phyloP scores from a whole-genome alignment of 2,329 filamentous ascomycete species.

The Xylaria sp. region DNA sequence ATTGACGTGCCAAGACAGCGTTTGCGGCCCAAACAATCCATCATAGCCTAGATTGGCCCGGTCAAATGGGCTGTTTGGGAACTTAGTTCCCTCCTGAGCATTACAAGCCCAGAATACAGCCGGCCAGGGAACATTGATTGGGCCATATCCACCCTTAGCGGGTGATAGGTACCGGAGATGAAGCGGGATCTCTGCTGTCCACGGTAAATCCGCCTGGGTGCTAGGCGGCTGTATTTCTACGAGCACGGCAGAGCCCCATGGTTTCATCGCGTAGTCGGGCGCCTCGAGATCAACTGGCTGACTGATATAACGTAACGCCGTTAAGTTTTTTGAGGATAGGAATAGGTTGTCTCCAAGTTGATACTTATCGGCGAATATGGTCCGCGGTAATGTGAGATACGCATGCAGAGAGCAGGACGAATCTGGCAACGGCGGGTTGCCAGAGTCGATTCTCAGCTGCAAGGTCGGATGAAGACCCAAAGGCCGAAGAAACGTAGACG shows the following conservation, averaged over 20 bases:
- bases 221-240: slow-evolving; percentile 74
- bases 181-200: slow-evolving; percentile 78
- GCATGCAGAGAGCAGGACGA: slow-evolving; percentile 77
- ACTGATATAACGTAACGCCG: slow-evolving; percentile 72
- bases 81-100: slow-evolving; percentile 71
- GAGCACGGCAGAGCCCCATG: slow-evolving; percentile 83
- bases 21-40: slow-evolving; percentile 76
- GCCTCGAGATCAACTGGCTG: slow-evolving; percentile 90
- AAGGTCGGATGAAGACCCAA: slow-evolving; percentile 87
- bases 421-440: slow-evolving; percentile 60
- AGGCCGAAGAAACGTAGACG: slow-evolving; percentile 71
- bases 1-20: slow-evolving; percentile 83
- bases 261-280: slow-evolving; percentile 78
- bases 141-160: slow-evolving; percentile 61
- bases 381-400: slow-evolving; percentile 83
- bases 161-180: slow-evolving; percentile 86
- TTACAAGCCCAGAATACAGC: slow-evolving; percentile 91
- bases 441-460: slow-evolving; percentile 69
- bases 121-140: slow-evolving; percentile 78
- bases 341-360: slow-evolving; percentile 82
- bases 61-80: slow-evolving; percentile 85
- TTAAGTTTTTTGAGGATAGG: slow-evolving; percentile 81
- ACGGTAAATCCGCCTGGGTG: slow-evolving; percentile 54
- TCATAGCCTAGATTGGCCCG: slow-evolving; percentile 87
- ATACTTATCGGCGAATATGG: slow-evolving; percentile 87